Conservation (phyloP, 352 stramenopile species). For the Aphanomyces invadans region DNA sequence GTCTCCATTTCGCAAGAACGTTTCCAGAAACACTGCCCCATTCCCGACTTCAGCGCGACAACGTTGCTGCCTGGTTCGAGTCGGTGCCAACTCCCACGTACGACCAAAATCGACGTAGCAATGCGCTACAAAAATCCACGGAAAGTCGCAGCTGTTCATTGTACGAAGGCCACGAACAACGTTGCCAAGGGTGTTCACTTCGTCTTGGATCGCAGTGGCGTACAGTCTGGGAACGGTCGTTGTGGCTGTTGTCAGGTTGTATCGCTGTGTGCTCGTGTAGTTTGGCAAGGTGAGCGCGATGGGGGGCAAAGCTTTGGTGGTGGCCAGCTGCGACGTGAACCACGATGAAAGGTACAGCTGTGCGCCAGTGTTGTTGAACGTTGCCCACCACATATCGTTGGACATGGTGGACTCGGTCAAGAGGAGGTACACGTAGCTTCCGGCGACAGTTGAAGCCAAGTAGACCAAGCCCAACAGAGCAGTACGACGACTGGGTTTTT, state of each 20-base stretch:
- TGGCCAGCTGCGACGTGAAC: slow-evolving; percentile 6
- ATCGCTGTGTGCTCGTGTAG: neutral
- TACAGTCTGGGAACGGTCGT: neutral
- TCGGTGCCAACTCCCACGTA: slow-evolving; percentile 20
- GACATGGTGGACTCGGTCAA: slow-evolving; percentile 12
- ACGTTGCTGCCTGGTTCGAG: neutral
- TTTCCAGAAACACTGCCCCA: slow-evolving; percentile 18
- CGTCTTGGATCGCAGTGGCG: slow-evolving; percentile 7
- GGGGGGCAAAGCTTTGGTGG: neutral
- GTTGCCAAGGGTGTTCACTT: slow-evolving; percentile 11
- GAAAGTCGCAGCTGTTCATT: slow-evolving; percentile 8
- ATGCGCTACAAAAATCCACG: slow-evolving; percentile 13
- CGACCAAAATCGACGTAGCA: slow-evolving; percentile 21
- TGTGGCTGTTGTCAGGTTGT: neutral
- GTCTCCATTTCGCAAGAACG: slow-evolving; percentile 4
- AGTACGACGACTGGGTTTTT: neutral
- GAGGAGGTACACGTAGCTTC: neutral
- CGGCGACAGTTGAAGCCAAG: slow-evolving; percentile 10
- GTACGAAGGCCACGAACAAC: slow-evolving; percentile 5
- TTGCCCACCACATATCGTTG: slow-evolving; percentile 21
- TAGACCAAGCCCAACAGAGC: slow-evolving; percentile 1
- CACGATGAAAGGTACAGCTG: slow-evolving; percentile 10
- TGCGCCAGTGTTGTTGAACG: slow-evolving; percentile 3
- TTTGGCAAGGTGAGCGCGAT: neutral
- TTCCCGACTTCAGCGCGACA: neutral